Conservation (phyloP, 2,329 filamentous ascomycete genomes). For the Septoria petroselini region DNA sequence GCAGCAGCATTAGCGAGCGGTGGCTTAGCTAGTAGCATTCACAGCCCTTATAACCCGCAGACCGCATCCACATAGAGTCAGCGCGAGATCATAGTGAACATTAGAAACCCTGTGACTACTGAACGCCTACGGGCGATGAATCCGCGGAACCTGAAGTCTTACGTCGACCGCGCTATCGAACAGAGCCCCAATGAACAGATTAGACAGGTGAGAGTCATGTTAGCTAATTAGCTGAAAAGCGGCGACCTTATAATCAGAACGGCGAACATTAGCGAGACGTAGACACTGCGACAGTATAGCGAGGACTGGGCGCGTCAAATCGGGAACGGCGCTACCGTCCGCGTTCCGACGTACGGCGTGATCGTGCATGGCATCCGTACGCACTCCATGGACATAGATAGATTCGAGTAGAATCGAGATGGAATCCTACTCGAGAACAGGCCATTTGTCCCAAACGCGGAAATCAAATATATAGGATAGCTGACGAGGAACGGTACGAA, state of each 20-base stretch:
- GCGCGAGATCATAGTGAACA: constrained; percentile 12
- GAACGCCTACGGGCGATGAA: constrained; percentile 5
- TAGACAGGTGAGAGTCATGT: constrained; percentile 9
- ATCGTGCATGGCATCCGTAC: constrained; percentile 1
- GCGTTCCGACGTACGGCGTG: constrained; percentile 6
- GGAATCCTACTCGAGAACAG: constrained; percentile 3
- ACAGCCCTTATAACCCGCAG: constrained; percentile 1
- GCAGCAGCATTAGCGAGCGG: no score
- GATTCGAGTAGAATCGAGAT: constrained; percentile 1
- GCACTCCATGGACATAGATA: constrained; percentile 6
- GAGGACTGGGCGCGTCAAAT: constrained; percentile 1
- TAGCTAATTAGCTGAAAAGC: constrained; percentile 7
- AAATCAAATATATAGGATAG: no score
- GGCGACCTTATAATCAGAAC: constrained; percentile 7
- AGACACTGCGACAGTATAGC: constrained; percentile 3
- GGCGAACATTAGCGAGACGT: constrained; percentile 2
- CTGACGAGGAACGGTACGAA: no score
- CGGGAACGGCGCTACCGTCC: no score
- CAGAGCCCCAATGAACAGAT: constrained; percentile 10
- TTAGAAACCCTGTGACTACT: constrained; percentile 12
- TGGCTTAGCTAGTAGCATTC: no score
- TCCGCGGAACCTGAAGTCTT: constrained; percentile 4
- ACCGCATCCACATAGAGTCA: constrained; percentile 9
- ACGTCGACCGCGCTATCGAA: constrained; percentile 13
- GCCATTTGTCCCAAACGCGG: constrained; percentile 1